Evolutionary conservation across 371 early-diverging fungal species (phyloP).

Genomic region (Mucor racemosus): DNA sequence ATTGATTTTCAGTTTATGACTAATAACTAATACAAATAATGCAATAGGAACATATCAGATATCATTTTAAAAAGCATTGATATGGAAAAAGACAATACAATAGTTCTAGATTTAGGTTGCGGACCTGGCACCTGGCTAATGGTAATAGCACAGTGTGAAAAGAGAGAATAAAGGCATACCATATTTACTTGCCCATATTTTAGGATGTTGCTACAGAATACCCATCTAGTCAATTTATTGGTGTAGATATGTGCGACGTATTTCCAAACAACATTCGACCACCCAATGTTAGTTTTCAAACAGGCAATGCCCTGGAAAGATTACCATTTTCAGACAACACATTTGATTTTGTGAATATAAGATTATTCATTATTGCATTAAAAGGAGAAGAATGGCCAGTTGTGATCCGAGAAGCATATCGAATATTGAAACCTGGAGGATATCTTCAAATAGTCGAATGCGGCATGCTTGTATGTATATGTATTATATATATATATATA

Average conservation of each 20-base stretch:
- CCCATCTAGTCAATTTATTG: slow-evolving; percentile 57
- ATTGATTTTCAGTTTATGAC: neutral
- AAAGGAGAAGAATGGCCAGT: slow-evolving; percentile 55
- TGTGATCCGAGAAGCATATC: slow-evolving; percentile 51
- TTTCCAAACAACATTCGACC: slow-evolving; percentile 57
- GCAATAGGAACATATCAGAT: slow-evolving; percentile 18
- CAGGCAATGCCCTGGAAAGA: slow-evolving; percentile 51
- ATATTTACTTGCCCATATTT: neutral
- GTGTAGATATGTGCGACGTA: slow-evolving; percentile 59
- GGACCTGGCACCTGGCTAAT: slow-evolving; percentile 64
- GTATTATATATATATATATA: neutral
- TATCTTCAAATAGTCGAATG: slow-evolving; percentile 59
- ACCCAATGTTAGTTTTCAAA: slow-evolving; percentile 48
- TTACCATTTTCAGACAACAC: slow-evolving; percentile 62
- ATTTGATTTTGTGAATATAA: slow-evolving; percentile 64
- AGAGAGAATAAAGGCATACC: neutral
- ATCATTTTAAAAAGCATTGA: slow-evolving; percentile 3
- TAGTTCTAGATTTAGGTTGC: slow-evolving; percentile 56
- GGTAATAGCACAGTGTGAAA: slow-evolving; percentile 25
- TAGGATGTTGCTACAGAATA: slow-evolving; percentile 63
- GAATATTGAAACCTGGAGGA: slow-evolving; percentile 64
- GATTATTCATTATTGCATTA: slow-evolving; percentile 58
- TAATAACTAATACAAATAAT: neutral
- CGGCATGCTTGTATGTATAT: slow-evolving; percentile 39
- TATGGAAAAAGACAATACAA: slow-evolving; percentile 4